A percentile compares a stretch with the other conserved stretches of the same genome.
Conservation (phyloP, 768 basidiomycete genomes). For the Rhodocollybia butyracea region DNA sequence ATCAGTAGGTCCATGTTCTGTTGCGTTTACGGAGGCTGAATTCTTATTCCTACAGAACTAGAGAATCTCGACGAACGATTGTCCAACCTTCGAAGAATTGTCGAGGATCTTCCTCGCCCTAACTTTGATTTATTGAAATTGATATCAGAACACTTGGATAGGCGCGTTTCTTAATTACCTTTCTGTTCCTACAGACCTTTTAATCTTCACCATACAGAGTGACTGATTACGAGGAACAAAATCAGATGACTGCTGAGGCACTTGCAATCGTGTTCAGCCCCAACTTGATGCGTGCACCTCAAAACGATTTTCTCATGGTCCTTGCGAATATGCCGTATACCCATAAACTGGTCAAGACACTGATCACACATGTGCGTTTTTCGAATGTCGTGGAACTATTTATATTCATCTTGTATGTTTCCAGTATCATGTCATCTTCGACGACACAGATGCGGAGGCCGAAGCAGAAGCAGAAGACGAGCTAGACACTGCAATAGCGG, state of each 20-base stretch:
- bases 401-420: constrained; percentile 5
- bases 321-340: constrained; percentile 78
- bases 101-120: constrained; percentile 65
- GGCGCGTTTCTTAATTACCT: constrained; percentile 25
- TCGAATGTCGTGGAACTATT: background rate
- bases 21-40: background rate
- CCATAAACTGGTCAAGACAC: constrained; percentile 70
- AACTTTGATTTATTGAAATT: constrained; percentile 81
- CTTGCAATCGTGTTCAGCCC: constrained; percentile 86
- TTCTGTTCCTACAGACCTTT: background rate
- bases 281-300: constrained; percentile 72
- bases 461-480: constrained; percentile 62
- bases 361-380: constrained; percentile 69
- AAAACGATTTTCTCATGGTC: constrained; percentile 75
- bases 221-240: constrained; percentile 85
- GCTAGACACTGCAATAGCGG: constrained; percentile 61
- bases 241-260: constrained; percentile 87
- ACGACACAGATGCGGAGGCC: constrained; percentile 60
- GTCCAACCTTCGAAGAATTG: constrained; percentile 57
- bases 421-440: constrained; percentile 70
- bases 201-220: constrained; percentile 44
- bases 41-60: constrained; percentile 41
- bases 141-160: constrained; percentile 81
- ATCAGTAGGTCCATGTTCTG: constrained; percentile 51
- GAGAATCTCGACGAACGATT: constrained; percentile 69